These are phyloP conservation scores for Schizophyllum amplum DNA, from an alignment of 1,284 basidiomycete genomes.

Conservation along the genomic window DNA sequence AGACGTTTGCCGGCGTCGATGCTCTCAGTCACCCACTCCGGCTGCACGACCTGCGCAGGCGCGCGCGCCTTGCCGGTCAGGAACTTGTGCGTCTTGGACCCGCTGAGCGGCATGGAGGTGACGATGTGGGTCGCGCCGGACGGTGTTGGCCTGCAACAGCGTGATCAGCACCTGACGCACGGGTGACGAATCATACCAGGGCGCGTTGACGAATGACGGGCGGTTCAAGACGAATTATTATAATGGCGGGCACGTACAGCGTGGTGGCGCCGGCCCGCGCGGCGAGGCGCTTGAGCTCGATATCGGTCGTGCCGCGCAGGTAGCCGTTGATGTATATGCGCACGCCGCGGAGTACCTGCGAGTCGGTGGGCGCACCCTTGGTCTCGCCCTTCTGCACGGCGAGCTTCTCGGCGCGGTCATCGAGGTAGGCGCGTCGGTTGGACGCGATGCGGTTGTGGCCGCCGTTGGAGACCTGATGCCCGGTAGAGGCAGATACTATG, in stretches of 20 bases:
- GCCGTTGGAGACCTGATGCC: slow-evolving; percentile 62
- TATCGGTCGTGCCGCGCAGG: slow-evolving; percentile 59
- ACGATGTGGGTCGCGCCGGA: slow-evolving; percentile 64
- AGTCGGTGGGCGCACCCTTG: slow-evolving; percentile 14
- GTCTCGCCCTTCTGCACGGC: slow-evolving; percentile 31
- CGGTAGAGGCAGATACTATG: slow-evolving; percentile 50
- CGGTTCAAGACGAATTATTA: too few species aligned
- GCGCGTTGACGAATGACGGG: too few species aligned
- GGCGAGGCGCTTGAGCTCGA: slow-evolving; percentile 62
- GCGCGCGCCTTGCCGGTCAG: slow-evolving; percentile 39
- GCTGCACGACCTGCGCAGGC: slow-evolving; percentile 50
- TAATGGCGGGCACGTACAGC: slow-evolving; percentile 33
- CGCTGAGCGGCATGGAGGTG: slow-evolving; percentile 59
- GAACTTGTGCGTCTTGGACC: slow-evolving; percentile 54
- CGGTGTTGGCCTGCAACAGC: slow-evolving; percentile 33
- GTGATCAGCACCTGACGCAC: neutral
- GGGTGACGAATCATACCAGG: too few species aligned
- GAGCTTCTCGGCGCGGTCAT: slow-evolving; percentile 44
- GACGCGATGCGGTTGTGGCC: slow-evolving; percentile 19
- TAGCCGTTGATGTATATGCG: slow-evolving; percentile 61
- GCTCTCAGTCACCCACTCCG: slow-evolving; percentile 67
- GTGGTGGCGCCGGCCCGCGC: slow-evolving; percentile 47
- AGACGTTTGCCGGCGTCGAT: slow-evolving; percentile 46
- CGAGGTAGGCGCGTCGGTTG: slow-evolving; percentile 27
- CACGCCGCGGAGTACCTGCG: slow-evolving; percentile 33